Conservation (phyloP, 352 stramenopile genomes). For the Nothophytophthora sp. region DNA sequence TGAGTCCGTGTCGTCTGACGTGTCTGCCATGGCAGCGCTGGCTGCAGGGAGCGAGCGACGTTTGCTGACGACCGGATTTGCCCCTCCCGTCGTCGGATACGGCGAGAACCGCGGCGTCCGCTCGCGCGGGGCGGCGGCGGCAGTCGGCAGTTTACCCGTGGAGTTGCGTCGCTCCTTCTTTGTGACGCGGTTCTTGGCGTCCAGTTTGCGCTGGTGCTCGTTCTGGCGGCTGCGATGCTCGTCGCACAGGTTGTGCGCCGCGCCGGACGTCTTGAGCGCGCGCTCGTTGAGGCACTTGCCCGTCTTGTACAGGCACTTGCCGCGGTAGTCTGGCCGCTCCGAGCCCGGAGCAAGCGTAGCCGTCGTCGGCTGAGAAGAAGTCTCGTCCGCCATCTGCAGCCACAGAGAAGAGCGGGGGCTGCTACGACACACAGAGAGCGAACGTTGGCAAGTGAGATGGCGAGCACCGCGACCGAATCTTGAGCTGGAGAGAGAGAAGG, state of each 20-base stretch:
- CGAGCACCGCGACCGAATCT: too few relatives aligned
- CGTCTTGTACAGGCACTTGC: conserved; percentile 88
- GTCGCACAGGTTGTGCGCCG: conserved; percentile 85
- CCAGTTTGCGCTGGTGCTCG: conserved; percentile 86
- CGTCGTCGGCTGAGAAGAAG: too few relatives aligned
- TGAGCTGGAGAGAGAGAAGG: too few relatives aligned
- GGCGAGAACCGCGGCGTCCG: conserved; percentile 22
- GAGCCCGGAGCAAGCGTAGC: too few relatives aligned
- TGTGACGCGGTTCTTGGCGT: conserved; percentile 77
- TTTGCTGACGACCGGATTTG: too few relatives aligned
- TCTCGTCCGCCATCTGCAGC: too few relatives aligned
- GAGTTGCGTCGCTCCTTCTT: conserved; percentile 55
- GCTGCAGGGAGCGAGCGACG: not conserved
- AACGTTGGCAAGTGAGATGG: too few relatives aligned
- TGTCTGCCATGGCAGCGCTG: not conserved
- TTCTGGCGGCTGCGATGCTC: conserved; percentile 85
- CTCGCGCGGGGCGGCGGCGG: not conserved
- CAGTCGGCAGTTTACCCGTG: not conserved
- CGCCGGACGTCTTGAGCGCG: conserved; percentile 82
- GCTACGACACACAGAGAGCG: too few relatives aligned
- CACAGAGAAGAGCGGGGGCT: too few relatives aligned
- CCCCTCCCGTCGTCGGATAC: conserved; percentile 12
- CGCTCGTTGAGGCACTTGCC: conserved; percentile 87
- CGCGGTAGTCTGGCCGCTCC: conserved; percentile 53
- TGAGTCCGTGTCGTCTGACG: conserved; percentile 5